A percentile compares a stretch with the other conserved stretches of the same genome.
phyloP scores from a whole-genome alignment of 2,329 filamentous ascomycete species.

The Talaromyces verruculosus region DNA sequence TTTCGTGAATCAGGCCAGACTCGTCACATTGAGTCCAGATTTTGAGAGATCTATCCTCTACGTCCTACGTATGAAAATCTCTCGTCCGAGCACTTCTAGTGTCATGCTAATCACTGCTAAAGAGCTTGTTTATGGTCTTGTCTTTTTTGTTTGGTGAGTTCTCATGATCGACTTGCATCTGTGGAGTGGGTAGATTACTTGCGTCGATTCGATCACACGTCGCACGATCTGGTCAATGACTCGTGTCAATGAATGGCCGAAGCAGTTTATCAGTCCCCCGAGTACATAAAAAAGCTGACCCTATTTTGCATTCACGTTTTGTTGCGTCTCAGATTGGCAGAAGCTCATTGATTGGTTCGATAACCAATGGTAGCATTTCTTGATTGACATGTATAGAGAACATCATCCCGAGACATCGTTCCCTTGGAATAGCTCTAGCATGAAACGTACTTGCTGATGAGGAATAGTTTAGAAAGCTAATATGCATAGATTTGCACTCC shows the following conservation, averaged over 20 bases:
- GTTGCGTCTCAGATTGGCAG: too few species aligned
- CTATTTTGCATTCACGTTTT: too few species aligned
- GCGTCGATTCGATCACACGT: background rate
- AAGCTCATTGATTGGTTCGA: too few species aligned
- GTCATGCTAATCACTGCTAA: background rate
- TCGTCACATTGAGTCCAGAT: background rate
- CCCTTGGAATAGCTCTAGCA: background rate
- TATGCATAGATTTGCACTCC: conserved; percentile 1
- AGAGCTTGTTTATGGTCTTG: background rate
- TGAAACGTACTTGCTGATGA: background rate
- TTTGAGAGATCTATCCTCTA: background rate
- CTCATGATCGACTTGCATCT: background rate
- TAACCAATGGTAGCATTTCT: background rate
- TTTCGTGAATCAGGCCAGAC: background rate
- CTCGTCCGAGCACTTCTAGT: background rate
- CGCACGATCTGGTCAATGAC: background rate
- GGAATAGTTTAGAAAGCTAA: background rate
- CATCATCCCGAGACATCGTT: background rate
- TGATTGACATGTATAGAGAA: background rate
- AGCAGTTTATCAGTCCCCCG: too few species aligned
- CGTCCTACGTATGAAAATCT: background rate
- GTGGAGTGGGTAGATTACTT: background rate
- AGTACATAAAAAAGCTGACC: too few species aligned
- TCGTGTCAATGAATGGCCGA: background rate
- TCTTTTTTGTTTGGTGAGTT: background rate